Percentiles rank a stretch among this genome's conserved stretches.
Conservation (phyloP, 495 filamentous ascomycete species). For the Sabuloglossum arenarium region DNA sequence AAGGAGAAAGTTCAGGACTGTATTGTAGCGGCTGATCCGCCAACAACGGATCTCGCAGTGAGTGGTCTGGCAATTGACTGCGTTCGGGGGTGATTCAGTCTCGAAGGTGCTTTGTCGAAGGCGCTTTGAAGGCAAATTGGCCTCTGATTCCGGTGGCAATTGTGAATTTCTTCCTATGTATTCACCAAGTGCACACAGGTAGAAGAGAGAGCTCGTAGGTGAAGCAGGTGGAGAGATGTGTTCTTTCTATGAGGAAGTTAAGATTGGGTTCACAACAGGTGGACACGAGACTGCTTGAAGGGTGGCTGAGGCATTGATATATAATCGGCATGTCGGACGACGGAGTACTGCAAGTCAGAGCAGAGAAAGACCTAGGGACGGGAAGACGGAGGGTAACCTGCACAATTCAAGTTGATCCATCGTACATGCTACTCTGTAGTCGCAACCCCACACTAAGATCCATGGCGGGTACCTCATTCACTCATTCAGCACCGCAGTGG, state of each 20-base stretch:
- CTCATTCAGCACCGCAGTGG: not conserved
- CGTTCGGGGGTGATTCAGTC: not conserved
- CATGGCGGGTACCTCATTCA: not conserved
- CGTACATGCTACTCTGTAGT: not conserved
- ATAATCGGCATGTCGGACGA: not conserved
- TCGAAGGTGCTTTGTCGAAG: not conserved
- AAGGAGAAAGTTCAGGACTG: not conserved
- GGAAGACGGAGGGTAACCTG: not conserved
- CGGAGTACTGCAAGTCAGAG: not conserved
- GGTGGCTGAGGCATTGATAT: not conserved
- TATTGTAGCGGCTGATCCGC: not conserved
- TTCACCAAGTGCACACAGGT: not conserved
- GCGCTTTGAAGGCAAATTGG: not conserved
- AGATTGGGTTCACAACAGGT: not conserved
- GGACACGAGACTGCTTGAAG: not conserved
- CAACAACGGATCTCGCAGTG: not conserved
- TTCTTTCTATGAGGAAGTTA: not conserved
- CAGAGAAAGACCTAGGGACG: not conserved
- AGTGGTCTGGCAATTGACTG: not conserved
- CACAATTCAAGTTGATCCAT: not conserved
- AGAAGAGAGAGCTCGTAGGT: not conserved
- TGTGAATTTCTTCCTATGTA: not conserved
- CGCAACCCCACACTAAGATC: slow-evolving; percentile 1
- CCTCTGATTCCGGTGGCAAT: not conserved
- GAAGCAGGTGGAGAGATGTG: not conserved